Evolutionary conservation across 257 asterid genomes (phyloP).

Genomic region (Plantago major): DNA sequence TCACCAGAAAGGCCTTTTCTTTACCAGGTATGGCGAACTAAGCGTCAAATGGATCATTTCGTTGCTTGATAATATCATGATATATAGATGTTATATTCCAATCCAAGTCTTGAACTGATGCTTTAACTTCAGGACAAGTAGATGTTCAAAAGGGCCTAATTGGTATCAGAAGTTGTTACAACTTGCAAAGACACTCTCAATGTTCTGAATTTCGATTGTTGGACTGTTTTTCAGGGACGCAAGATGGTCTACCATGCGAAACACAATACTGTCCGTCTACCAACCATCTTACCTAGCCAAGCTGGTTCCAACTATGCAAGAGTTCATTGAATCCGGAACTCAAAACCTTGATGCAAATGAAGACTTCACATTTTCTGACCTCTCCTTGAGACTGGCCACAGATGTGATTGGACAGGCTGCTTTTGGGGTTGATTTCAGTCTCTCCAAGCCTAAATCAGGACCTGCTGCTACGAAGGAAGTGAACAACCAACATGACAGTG

Average conservation of each 20-base stretch:
- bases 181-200: too few relatives aligned
- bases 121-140: too few relatives aligned
- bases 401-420: slow-evolving; percentile 93
- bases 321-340: slow-evolving; percentile 54
- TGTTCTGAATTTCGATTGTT: background rate
- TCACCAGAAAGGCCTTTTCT: slow-evolving; percentile 94
- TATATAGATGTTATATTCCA: background rate
- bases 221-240: slow-evolving; percentile 47
- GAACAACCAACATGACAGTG: slow-evolving; percentile 22
- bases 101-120: background rate
- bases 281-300: slow-evolving; percentile 93
- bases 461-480: slow-evolving; percentile 15
- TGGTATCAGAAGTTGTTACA: too few relatives aligned
- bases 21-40: slow-evolving; percentile 47
- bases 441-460: slow-evolving; percentile 47
- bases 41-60: background rate
- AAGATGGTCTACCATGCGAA: slow-evolving; percentile 92
- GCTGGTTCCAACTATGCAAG: slow-evolving; percentile 82
- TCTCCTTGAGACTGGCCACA: slow-evolving; percentile 80
- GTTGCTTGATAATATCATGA: background rate
- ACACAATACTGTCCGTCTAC: slow-evolving; percentile 74
- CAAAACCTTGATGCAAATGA: slow-evolving; percentile 45
- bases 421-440: slow-evolving; percentile 85
- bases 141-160: too few relatives aligned
- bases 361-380: slow-evolving; percentile 65